Conservation (phyloP, 176 grass and related monocot species). For the Aegilops umbellulata region DNA sequence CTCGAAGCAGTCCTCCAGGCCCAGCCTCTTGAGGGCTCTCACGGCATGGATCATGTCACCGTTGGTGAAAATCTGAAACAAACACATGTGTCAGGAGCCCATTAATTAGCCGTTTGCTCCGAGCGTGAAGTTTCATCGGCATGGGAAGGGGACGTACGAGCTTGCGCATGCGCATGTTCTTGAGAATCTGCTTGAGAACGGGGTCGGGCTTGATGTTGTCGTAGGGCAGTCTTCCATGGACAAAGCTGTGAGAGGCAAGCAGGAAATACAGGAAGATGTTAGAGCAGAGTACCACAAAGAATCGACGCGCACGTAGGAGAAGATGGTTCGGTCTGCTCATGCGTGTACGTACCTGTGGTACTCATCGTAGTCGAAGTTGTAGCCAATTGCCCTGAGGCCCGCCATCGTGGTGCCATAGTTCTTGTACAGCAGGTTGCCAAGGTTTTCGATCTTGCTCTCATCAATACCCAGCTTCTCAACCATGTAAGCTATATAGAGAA, state of each 20-base stretch:
- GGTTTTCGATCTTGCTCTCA: conserved; percentile 56
- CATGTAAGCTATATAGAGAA: conserved; percentile 74
- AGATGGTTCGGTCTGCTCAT: neutral
- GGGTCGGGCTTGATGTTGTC: conserved; percentile 89
- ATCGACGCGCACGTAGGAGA: neutral
- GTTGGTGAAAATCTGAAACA: conserved; percentile 88
- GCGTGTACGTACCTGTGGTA: conserved; percentile 50
- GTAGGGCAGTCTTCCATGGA: conserved; percentile 93
- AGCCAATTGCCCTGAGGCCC: conserved; percentile 84
- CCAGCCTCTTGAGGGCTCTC: conserved; percentile 68
- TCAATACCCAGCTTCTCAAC: conserved; percentile 86
- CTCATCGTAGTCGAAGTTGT: conserved; percentile 84
- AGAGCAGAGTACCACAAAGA: neutral
- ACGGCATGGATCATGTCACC: conserved; percentile 69
- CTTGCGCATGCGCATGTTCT: conserved; percentile 83
- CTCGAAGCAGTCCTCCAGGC: conserved; percentile 93
- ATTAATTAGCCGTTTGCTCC: neutral
- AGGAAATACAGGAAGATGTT: neutral
- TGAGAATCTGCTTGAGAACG: conserved; percentile 75
- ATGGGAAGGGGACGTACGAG: conserved; percentile 47
- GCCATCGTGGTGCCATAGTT: conserved; percentile 98
- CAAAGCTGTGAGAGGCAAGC: conserved; percentile 42
- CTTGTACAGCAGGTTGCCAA: conserved; percentile 83
- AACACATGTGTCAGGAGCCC: neutral
- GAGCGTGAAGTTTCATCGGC: neutral